Conservation (phyloP, 2,329 filamentous ascomycete species). For the Talaromyces sp. region DNA sequence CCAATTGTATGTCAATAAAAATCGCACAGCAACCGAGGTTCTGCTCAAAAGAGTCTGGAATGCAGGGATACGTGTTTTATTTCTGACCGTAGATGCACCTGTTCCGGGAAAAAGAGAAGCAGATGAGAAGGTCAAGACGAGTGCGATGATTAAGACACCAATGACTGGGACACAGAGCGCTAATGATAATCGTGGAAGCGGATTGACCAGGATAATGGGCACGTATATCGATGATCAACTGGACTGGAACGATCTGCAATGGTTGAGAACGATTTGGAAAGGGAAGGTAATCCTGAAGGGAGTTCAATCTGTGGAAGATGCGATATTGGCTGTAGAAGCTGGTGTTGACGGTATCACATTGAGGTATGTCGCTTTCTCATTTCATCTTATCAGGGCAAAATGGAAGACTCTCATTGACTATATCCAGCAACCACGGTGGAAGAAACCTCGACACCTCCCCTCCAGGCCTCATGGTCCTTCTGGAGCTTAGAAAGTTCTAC, state of each 20-base stretch:
- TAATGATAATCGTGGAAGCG: background rate
- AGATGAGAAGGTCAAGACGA: constrained; percentile 29
- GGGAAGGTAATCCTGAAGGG: constrained; percentile 56
- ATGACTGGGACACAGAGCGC: background rate
- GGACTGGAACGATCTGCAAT: constrained; percentile 10
- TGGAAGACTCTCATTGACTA: background rate
- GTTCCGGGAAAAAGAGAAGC: constrained; percentile 32
- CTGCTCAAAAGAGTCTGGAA: constrained; percentile 25
- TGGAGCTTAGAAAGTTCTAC: constrained; percentile 73
- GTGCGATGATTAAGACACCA: background rate
- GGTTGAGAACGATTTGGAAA: background rate
- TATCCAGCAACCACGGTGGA: constrained; percentile 47
- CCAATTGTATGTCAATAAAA: constrained; percentile 39
- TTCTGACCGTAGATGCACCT: constrained; percentile 34
- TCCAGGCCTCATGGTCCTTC: constrained; percentile 66
- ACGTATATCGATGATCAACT: constrained; percentile 1
- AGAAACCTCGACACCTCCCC: constrained; percentile 74
- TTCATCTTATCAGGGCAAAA: background rate
- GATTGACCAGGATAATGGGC: background rate
- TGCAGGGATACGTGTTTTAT: constrained; percentile 28
- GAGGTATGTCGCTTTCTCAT: background rate
- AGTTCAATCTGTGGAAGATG: constrained; percentile 47
- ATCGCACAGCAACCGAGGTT: constrained; percentile 26
- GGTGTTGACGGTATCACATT: constrained; percentile 49
- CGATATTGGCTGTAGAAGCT: constrained; percentile 41